These are phyloP conservation scores for Solanum chiquidenum DNA, from an alignment of 257 asterid genomes.

Conservation along the genomic window DNA sequence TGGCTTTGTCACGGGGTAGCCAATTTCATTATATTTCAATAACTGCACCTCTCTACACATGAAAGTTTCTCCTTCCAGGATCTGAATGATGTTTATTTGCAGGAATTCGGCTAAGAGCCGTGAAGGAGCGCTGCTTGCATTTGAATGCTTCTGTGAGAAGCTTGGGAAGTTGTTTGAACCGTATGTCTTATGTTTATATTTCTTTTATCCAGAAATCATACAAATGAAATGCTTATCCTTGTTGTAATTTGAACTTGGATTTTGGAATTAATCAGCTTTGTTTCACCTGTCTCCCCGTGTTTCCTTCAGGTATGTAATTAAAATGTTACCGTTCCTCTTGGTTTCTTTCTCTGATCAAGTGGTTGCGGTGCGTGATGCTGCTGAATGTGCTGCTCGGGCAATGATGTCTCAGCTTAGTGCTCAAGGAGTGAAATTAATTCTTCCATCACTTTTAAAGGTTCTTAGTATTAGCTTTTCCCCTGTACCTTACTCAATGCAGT, in stretches of 20 bases:
- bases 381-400: conserved; percentile 99
- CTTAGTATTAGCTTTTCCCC: conserved; percentile 1
- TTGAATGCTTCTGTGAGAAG: conserved; percentile 93
- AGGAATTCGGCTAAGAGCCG: conserved; percentile 90
- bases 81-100: conserved; percentile 11
- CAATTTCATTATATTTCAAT: neutral
- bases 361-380: conserved; percentile 95
- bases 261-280: neutral
- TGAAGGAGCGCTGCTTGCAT: conserved; percentile 92
- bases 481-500: neutral
- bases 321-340: conserved; percentile 79
- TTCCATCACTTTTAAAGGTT: conserved; percentile 98
- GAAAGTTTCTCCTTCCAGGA: neutral
- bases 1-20: neutral
- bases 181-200: conserved; percentile 34
- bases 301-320: conserved; percentile 75
- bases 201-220: neutral
- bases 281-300: neutral
- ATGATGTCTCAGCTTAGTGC: conserved; percentile 98
- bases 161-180: conserved; percentile 97
- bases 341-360: conserved; percentile 96
- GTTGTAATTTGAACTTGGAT: neutral
- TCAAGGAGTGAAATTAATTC: conserved; percentile 96
- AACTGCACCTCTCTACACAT: neutral
- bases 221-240: neutral